Percentiles rank a stretch among this genome's conserved stretches.
Conservation (phyloP, 805 yeast species). For the Crinitomyces ghanaensis region DNA sequence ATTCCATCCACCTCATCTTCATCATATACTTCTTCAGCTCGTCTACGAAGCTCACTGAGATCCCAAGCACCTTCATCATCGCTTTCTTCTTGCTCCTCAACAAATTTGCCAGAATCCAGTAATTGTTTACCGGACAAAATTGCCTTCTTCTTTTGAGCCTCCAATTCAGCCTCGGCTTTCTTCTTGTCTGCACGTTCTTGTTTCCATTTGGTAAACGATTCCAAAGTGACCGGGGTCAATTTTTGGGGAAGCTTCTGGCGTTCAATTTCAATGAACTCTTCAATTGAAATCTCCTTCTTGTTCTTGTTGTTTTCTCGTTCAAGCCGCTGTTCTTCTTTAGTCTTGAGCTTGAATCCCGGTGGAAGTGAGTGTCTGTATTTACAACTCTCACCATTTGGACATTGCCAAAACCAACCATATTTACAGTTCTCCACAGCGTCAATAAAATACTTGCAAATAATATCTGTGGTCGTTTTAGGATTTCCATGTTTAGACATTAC, state of each 20-base stretch:
- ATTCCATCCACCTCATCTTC: slow-evolving; percentile 3
- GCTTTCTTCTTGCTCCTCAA: slow-evolving; percentile 21
- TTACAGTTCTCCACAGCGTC: slow-evolving; percentile 96
- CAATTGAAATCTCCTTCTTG: slow-evolving; percentile 85
- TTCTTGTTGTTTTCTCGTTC: slow-evolving; percentile 76
- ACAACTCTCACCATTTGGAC: slow-evolving; percentile 89
- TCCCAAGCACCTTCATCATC: slow-evolving; percentile 25
- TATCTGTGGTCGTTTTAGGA: slow-evolving; percentile 87
- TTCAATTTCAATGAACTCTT: slow-evolving; percentile 91
- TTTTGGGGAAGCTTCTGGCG: slow-evolving; percentile 69
- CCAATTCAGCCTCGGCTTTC: slow-evolving; percentile 26
- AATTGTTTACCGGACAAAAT: slow-evolving; percentile 27
- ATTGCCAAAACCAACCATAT: slow-evolving; percentile 98
- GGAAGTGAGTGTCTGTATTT: slow-evolving; percentile 93
- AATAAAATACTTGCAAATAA: slow-evolving; percentile 83
- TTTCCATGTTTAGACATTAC: slow-evolving; percentile 90
- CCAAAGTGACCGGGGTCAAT: slow-evolving; percentile 74
- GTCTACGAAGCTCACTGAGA: slow-evolving; percentile 25
- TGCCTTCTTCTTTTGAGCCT: slow-evolving; percentile 31
- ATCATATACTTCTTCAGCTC: slow-evolving; percentile 18
- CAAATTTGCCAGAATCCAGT: slow-evolving; percentile 29
- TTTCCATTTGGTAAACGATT: slow-evolving; percentile 78
- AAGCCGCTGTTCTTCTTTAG: slow-evolving; percentile 86
- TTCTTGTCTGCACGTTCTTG: slow-evolving; percentile 39
- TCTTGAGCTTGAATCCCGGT: slow-evolving; percentile 91